These are phyloP conservation scores for Bruguiera hainesii DNA, from an alignment of 441 rosid genomes.

Conservation along the genomic window DNA sequence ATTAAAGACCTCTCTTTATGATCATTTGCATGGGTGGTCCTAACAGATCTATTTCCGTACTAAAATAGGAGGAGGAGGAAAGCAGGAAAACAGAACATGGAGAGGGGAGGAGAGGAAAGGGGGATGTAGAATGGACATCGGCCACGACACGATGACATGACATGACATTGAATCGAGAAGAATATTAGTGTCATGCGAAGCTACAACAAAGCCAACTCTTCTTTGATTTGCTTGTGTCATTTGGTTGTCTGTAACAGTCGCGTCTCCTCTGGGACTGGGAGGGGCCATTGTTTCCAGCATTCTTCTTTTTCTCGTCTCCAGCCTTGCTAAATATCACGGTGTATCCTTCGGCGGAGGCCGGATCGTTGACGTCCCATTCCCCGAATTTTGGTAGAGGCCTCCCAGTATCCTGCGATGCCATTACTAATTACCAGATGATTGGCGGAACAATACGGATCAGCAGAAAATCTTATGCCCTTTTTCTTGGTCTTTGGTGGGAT, in stretches of 20 bases:
- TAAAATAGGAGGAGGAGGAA: too few species aligned
- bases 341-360: slow-evolving; percentile 39
- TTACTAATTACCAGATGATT: background rate
- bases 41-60: too few species aligned
- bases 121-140: too few species aligned
- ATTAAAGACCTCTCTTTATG: too few species aligned
- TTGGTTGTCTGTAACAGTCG: background rate
- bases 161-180: too few species aligned
- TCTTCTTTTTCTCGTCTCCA: slow-evolving; percentile 42
- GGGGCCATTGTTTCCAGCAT: slow-evolving; percentile 23
- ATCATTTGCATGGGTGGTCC: too few species aligned
- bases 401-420: slow-evolving; percentile 14
- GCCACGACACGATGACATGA: too few species aligned
- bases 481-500: too few species aligned
- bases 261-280: slow-evolving; percentile 27
- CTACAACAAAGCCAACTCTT: background rate
- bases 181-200: background rate
- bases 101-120: too few species aligned
- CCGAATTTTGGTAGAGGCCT: slow-evolving; percentile 50
- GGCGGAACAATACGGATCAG: too few species aligned
- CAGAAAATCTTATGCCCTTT: too few species aligned
- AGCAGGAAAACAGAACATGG: too few species aligned
- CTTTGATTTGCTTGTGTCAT: background rate
- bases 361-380: slow-evolving; percentile 60
- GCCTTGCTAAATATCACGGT: slow-evolving; percentile 48